phyloP scores from a whole-genome alignment of 495 filamentous ascomycete genomes.

The Clohesyomyces aquaticus region DNA sequence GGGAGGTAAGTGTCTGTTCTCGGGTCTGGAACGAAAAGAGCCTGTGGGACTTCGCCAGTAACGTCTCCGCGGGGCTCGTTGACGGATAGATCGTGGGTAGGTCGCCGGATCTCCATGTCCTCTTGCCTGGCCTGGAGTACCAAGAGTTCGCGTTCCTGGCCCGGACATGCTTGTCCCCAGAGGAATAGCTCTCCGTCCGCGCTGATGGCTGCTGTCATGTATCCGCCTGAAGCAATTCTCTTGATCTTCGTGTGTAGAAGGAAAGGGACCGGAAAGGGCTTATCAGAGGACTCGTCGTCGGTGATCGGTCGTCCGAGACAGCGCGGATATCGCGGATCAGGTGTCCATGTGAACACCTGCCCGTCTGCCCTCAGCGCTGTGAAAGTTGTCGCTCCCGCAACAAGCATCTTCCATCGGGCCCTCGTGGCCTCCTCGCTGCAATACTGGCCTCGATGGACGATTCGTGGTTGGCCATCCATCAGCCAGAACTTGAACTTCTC shows the following conservation, averaged over 20 bases:
- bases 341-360: conserved; percentile 19
- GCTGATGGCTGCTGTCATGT: conserved; percentile 20
- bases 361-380: conserved; percentile 16
- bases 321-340: conserved; percentile 16
- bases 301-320: conserved; percentile 14
- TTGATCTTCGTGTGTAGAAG: conserved; percentile 19
- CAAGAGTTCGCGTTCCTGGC: background rate
- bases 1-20: background rate
- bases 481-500: conserved; percentile 7
- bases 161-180: conserved; percentile 28
- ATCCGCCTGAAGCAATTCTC: conserved; percentile 27
- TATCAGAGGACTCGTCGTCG: background rate
- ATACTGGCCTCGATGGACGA: background rate
- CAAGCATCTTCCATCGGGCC: background rate
- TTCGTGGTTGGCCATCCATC: background rate
- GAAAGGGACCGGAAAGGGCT: conserved; percentile 14
- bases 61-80: too few relatives aligned
- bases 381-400: conserved; percentile 25
- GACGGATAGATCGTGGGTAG: background rate
- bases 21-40: conserved; percentile 2
- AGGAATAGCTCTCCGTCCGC: conserved; percentile 28
- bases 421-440: too few relatives aligned
- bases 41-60: background rate
- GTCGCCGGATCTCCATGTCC: background rate
- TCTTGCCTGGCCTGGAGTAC: conserved; percentile 2